Evolutionary conservation across 768 basidiomycete species (phyloP), one percentile per base, ranked within the genome.

Genomic region (Suillus subaureus): DNA sequence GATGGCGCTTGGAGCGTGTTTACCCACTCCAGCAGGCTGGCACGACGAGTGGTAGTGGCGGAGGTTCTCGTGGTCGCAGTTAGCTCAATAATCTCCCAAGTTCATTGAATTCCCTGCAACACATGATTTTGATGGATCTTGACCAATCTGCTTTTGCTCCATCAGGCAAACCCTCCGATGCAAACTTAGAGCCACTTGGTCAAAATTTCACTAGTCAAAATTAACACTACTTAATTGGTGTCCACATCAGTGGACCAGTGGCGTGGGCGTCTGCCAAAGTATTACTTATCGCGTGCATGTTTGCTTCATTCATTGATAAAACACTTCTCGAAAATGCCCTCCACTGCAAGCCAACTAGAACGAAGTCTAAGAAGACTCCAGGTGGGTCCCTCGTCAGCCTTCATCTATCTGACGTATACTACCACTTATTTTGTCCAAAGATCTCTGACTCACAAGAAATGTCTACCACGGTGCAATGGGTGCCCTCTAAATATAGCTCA

Each of bases 1-100:
- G 52, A 31, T 54, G 52, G 52, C 52, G 52, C 52, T 54, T 54
- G 52, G 52, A 54, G 28, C 52, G 28, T 18, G 52, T 54, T 54
- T 31, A 54, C 18, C 52, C 28, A 54, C 52, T 33, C 18, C 52
- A 31, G 18, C 31, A 21, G 52, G 18, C 52, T 11, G 28, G 28
- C 28, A 31, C 52, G 1, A 18, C 51, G 4, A 31, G 16, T 1
- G 9, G 51, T 2, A 52, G 16, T 31, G 16, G 28, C 11, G 28
- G 28, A 31, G 51, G 51, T 8, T 7, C 18, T 52, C 51, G 31
- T 31, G 16, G 51, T 52, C 16, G 28, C 51, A 28, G 16, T 31
- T 52, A 52, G 28, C 28, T 18, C 26, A 0, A 52, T 28, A 3
- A 28, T 28, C 51, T 7, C 16, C 26, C 2, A 28, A 9, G 9